Evolutionary conservation across 495 filamentous ascomycete species (phyloP).

Genomic region (Tetracladium setigerum): DNA sequence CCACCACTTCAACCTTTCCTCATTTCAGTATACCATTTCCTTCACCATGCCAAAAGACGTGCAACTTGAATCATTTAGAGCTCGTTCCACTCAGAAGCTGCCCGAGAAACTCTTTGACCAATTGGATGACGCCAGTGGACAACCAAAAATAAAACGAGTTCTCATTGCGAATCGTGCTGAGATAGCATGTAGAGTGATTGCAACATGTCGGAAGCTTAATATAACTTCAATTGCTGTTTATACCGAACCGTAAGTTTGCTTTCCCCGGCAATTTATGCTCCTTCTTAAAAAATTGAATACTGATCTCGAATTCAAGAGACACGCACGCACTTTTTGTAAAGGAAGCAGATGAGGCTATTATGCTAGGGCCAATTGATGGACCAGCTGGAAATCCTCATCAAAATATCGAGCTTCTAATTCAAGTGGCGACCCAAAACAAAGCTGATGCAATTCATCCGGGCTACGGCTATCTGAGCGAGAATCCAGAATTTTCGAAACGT

Average conservation of each 20-base stretch:
- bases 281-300: too few species aligned
- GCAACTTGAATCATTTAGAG: too few species aligned
- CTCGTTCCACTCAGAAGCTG: too few species aligned
- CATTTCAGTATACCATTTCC: too few species aligned
- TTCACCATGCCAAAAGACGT: too few species aligned
- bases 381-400: constrained; percentile 13
- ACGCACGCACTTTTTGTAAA: not conserved
- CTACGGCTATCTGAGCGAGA: constrained; percentile 54
- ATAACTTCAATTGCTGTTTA: constrained; percentile 1
- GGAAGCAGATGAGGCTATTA: not conserved
- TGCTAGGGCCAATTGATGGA: not conserved
- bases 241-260: not conserved
- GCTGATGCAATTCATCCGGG: constrained; percentile 46
- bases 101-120: too few species aligned
- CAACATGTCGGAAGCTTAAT: not conserved
- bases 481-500: constrained; percentile 38
- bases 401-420: constrained; percentile 2
- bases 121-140: too few species aligned
- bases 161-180: not conserved
- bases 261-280: not conserved
- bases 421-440: not conserved
- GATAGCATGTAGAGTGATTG: not conserved
- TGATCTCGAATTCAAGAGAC: not conserved
- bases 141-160: not conserved
- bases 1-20: too few species aligned